Conservation (phyloP, 1,284 basidiomycete species). For the Sporisorium exsertum region DNA sequence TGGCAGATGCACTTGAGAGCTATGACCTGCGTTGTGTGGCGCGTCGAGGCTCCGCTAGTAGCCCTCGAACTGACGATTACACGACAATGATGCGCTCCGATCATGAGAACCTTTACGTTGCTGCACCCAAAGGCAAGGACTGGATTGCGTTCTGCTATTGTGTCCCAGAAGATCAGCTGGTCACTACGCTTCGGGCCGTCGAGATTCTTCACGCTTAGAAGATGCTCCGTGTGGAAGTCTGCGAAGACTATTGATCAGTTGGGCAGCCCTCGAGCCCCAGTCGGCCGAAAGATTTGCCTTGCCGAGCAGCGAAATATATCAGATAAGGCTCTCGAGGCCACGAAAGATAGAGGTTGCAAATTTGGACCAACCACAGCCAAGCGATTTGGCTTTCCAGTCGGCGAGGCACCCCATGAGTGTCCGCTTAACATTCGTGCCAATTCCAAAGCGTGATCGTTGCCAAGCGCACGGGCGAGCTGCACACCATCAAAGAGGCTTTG, state of each 20-base stretch:
- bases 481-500: neutral
- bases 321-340: slow-evolving; percentile 21
- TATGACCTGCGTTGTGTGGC: too few relatives aligned
- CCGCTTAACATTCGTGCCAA: neutral
- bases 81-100: neutral
- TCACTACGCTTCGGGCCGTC: neutral
- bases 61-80: too few relatives aligned
- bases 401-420: slow-evolving; percentile 2
- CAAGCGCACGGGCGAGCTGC: neutral
- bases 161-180: neutral
- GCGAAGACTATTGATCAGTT: neutral
- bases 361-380: slow-evolving; percentile 24
- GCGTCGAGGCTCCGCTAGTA: neutral
- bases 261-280: neutral
- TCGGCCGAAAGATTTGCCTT: slow-evolving; percentile 20
- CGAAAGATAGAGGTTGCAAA: slow-evolving; percentile 4
- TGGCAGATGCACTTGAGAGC: too few relatives aligned
- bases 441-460: neutral
- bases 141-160: neutral
- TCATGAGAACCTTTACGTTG: neutral
- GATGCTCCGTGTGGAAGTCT: neutral
- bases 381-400: slow-evolving; percentile 22
- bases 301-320: slow-evolving; percentile 14
- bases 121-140: neutral
- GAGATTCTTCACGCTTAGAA: too few relatives aligned